Conservation (phyloP, 2,329 filamentous ascomycete genomes). For the Fusarium albosuccineum region DNA sequence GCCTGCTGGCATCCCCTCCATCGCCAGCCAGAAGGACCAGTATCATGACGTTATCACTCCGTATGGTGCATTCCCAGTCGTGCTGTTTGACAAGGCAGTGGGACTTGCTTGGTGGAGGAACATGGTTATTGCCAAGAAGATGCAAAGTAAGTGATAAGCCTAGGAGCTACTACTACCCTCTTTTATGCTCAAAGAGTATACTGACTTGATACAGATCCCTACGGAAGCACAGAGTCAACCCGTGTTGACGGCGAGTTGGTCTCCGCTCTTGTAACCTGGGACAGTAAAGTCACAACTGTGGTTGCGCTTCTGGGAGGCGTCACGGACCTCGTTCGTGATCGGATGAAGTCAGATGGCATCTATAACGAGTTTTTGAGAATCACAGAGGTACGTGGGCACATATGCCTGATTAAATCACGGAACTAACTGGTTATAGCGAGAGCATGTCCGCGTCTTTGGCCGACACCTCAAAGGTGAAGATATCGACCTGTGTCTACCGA, state of each 20-base stretch:
- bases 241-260: conserved; percentile 54
- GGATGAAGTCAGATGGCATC: conserved; percentile 54
- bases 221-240: conserved; percentile 58
- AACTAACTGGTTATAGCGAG: conserved; percentile 37
- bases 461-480: conserved; percentile 47
- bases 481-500: conserved; percentile 47
- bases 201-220: conserved; percentile 47
- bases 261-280: conserved; percentile 58
- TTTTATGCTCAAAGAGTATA: too few species aligned
- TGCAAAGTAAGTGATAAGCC: conserved; percentile 53
- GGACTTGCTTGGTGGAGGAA: conserved; percentile 59
- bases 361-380: conserved; percentile 54
- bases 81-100: conserved; percentile 54
- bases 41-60: conserved; percentile 58
- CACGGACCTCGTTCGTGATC: conserved; percentile 52
- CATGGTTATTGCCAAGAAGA: conserved; percentile 57
- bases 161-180: too few species aligned
- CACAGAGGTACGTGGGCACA: conserved; percentile 40
- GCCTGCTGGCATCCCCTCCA: conserved; percentile 55
- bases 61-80: conserved; percentile 54
- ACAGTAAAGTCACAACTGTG: conserved; percentile 59
- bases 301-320: conserved; percentile 56
- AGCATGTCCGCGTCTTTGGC: conserved; percentile 48
- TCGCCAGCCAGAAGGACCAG: conserved; percentile 55
- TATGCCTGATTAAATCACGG: too few species aligned